Percentiles rank a stretch among this genome's conserved stretches.
Conservation (phyloP, 1,284 basidiomycete species). For the Boletus hoseneyae region DNA sequence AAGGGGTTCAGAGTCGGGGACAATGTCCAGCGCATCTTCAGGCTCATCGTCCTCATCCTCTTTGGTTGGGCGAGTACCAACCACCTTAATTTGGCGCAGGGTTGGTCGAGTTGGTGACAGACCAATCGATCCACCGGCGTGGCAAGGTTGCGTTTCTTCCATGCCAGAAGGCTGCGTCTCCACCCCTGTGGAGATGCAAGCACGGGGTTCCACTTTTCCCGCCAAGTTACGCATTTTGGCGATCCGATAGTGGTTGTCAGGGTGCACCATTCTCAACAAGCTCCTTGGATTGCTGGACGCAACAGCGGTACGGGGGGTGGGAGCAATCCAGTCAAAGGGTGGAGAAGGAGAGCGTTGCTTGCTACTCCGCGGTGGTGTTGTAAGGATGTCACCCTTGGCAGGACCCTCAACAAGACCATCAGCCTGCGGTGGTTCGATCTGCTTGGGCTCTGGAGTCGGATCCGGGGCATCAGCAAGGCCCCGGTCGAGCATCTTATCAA, state of each 20-base stretch:
- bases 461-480: conserved; percentile 23
- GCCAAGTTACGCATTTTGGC: conserved; percentile 25
- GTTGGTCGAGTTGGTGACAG: conserved; percentile 1
- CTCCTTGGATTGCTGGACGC: conserved; percentile 31
- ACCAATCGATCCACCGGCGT: not conserved
- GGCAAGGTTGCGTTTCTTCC: conserved; percentile 19
- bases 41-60: conserved; percentile 8
- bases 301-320: conserved; percentile 15
- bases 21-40: conserved; percentile 38
- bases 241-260: conserved; percentile 30
- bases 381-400: conserved; percentile 1
- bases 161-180: conserved; percentile 25
- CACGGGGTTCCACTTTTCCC: conserved; percentile 21
- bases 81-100: not conserved
- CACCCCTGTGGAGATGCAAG: conserved; percentile 7
- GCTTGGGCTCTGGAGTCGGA: conserved; percentile 16
- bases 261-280: conserved; percentile 32
- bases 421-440: conserved; percentile 6
- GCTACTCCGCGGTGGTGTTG: conserved; percentile 2
- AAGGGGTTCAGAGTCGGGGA: conserved; percentile 58
- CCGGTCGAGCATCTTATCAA: conserved; percentile 32
- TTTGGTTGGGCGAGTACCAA: not conserved
- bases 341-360: conserved; percentile 13
- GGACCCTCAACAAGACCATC: not conserved
- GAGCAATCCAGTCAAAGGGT: conserved; percentile 29